phyloP scores from a whole-genome alignment of 1,284 basidiomycete genomes.

The Chondrostereum purpureum region DNA sequence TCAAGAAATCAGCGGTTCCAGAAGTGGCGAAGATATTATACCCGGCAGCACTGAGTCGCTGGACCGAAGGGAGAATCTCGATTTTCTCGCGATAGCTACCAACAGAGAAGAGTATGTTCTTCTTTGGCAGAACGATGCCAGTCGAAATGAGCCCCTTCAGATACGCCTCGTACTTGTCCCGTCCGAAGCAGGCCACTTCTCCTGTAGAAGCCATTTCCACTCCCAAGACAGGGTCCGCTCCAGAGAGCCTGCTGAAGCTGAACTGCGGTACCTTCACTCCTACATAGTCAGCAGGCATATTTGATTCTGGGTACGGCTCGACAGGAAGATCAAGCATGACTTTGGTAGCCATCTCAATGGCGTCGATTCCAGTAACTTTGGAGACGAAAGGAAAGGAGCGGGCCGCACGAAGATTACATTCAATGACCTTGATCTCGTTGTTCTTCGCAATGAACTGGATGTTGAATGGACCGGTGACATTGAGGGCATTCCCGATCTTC shows the following conservation, averaged over 20 bases:
- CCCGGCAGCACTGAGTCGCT: constrained; percentile 90
- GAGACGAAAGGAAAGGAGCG: constrained; percentile 99
- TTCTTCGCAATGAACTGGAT: constrained; percentile 99
- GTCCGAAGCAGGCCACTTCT: constrained; percentile 97
- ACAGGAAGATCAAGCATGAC: constrained; percentile 93
- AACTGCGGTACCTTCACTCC: constrained; percentile 99
- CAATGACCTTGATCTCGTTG: constrained; percentile 99
- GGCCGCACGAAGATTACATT: constrained; percentile 97
- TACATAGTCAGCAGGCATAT: constrained; percentile 88
- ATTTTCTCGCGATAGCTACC: constrained; percentile 98
- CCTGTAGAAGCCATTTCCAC: constrained; percentile 99
- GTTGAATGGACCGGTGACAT: constrained; percentile 98
- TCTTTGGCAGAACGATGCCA: constrained; percentile 90
- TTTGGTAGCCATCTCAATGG: constrained; percentile 97
- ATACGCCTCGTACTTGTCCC: constrained; percentile 97
- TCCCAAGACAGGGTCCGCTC: constrained; percentile 96
- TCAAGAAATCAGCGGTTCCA: constrained; percentile 94
- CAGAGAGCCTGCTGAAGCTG: constrained; percentile 92
- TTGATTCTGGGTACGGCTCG: constrained; percentile 84
- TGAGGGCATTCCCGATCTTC: constrained; percentile 97
- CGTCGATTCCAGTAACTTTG: constrained; percentile 96
- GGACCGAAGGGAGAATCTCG: constrained; percentile 93
- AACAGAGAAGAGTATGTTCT: constrained; percentile 91
- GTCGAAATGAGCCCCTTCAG: constrained; percentile 96
- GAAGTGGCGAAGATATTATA: constrained; percentile 97